Evolutionary conservation across 768 basidiomycete species (phyloP).

Genomic region (Termitomyces sp.): DNA sequence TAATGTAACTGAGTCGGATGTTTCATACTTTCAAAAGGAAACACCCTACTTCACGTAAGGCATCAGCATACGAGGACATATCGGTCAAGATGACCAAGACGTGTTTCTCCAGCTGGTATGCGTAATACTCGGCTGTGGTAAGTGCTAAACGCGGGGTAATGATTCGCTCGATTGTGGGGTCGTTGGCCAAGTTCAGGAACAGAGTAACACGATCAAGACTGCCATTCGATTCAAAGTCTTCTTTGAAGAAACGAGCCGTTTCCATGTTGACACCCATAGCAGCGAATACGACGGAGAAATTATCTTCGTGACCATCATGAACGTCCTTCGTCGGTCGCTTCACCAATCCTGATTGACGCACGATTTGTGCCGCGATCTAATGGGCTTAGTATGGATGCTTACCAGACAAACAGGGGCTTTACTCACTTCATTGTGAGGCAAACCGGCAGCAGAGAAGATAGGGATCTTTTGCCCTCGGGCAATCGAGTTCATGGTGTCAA

Average conservation of each 20-base stretch:
- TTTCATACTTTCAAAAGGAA: background rate
- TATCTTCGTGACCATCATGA: constrained; percentile 98
- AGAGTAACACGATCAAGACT: constrained; percentile 95
- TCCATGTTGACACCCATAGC: constrained; percentile 99
- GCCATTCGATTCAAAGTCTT: constrained; percentile 99
- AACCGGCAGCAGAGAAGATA: constrained; percentile 97
- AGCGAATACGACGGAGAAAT: constrained; percentile 99
- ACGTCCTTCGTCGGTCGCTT: constrained; percentile 96
- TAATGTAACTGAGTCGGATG: constrained; percentile 23
- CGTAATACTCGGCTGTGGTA: constrained; percentile 99
- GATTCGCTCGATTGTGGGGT: constrained; percentile 99
- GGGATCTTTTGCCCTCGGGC: constrained; percentile 99
- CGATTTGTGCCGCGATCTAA: constrained; percentile 99
- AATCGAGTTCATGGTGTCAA: constrained; percentile 97
- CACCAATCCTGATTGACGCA: constrained; percentile 97
- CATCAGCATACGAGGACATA: constrained; percentile 98
- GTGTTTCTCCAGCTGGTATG: constrained; percentile 99
- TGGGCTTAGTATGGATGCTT: constrained; percentile 3
- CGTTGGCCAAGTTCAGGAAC: constrained; percentile 98
- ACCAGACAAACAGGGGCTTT: background rate
- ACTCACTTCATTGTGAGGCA: constrained; percentile 95
- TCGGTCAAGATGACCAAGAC: constrained; percentile 98
- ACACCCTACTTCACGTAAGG: constrained; percentile 71
- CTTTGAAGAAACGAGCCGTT: constrained; percentile 99
- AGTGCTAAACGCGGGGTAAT: constrained; percentile 97